These are phyloP conservation scores for Dioszegia hungarica DNA, from an alignment of 768 basidiomycete genomes.

Conservation along the genomic window DNA sequence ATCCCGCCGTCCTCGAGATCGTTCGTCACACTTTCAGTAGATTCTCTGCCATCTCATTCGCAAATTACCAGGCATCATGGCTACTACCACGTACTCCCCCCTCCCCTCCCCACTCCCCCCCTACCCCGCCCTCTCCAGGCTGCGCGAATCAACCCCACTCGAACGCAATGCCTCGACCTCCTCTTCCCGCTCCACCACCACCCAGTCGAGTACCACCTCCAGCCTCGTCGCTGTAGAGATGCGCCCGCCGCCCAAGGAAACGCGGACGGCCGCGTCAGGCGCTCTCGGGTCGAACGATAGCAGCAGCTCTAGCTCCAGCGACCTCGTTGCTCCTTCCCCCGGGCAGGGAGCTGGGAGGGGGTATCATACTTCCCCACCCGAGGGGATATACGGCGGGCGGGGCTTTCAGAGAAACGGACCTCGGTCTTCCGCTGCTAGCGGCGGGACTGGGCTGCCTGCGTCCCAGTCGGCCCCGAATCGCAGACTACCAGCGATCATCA, in stretches of 20 bases:
- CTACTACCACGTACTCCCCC: not conserved
- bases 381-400: constrained; percentile 10
- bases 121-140: constrained; percentile 6
- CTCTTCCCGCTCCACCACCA: constrained; percentile 33
- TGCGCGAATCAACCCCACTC: constrained; percentile 12
- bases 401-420: constrained; percentile 26
- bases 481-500: constrained; percentile 2
- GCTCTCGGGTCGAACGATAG: constrained; percentile 1
- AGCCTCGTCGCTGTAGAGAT: constrained; percentile 47
- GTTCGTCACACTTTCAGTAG: too few species aligned
- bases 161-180: constrained; percentile 41
- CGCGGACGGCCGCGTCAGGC: constrained; percentile 39
- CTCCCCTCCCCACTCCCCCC: not conserved
- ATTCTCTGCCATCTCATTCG: too few species aligned
- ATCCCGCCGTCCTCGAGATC: too few species aligned
- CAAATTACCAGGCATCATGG: not conserved
- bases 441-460: not conserved
- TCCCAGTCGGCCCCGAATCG: not conserved
- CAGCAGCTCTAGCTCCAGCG: constrained; percentile 1
- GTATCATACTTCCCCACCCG: not conserved
- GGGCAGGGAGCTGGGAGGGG: not conserved
- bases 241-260: constrained; percentile 41
- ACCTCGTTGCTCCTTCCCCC: not conserved
- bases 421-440: constrained; percentile 1
- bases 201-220: constrained; percentile 35